phyloP scores from a whole-genome alignment of 1,284 basidiomycete genomes.

The Apiotrichum sp. region DNA sequence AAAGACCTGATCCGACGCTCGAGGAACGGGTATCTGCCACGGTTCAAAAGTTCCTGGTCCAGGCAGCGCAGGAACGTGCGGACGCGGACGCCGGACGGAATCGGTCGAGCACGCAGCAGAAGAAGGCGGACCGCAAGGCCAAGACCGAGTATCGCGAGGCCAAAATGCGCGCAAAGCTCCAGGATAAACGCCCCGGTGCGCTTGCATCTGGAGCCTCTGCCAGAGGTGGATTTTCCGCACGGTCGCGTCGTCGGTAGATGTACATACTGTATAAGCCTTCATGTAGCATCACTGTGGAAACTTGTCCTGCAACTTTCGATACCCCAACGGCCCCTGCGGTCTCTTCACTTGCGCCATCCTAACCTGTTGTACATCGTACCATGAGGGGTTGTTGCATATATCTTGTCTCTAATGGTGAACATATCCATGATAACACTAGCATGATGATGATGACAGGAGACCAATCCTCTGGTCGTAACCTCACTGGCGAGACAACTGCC shows the following conservation, averaged over 20 bases:
- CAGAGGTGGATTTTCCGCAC: no score
- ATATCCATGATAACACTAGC: not conserved
- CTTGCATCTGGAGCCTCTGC: no score
- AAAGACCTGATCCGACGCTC: not conserved
- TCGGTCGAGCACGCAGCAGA: slow-evolving; percentile 11
- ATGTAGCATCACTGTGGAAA: not conserved
- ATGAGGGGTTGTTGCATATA: no score
- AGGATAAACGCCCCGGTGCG: no score
- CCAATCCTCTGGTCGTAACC: no score
- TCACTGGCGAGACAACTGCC: not conserved
- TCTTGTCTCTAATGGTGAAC: no score
- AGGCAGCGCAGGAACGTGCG: slow-evolving; percentile 6
- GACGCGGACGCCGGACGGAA: slow-evolving; percentile 18
- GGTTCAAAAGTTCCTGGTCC: slow-evolving; percentile 4
- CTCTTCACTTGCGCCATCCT: no score
- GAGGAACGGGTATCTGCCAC: slow-evolving; percentile 5
- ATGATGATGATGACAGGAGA: not conserved
- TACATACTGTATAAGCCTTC: not conserved
- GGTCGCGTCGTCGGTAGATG: no score
- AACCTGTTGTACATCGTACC: no score
- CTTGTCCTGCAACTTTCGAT: no score
- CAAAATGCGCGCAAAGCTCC: slow-evolving; percentile 2
- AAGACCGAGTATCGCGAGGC: slow-evolving; percentile 11
- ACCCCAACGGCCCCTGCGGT: no score
- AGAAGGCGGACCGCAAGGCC: slow-evolving; percentile 10